These are phyloP conservation scores for Ceratobasidium sp. DNA, from an alignment of 1,284 basidiomycete genomes.

Conservation along the genomic window DNA sequence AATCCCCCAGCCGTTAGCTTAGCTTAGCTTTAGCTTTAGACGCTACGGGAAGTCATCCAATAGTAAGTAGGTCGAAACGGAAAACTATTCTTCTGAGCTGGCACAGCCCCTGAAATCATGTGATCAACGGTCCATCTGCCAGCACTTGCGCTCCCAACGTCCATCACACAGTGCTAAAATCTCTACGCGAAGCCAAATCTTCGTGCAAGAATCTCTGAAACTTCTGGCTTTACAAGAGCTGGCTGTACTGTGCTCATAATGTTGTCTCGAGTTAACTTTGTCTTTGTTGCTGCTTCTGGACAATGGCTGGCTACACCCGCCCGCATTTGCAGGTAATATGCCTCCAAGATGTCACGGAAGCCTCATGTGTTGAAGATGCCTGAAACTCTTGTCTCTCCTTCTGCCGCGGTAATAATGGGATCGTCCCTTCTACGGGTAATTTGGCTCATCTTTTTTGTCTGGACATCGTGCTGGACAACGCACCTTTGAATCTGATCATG, in stretches of 20 bases:
- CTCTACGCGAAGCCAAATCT: not conserved
- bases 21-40: too few species aligned
- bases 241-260: too few species aligned
- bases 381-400: not conserved
- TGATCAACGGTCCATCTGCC: not conserved
- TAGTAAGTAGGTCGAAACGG: too few species aligned
- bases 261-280: not conserved
- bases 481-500: too few species aligned
- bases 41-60: too few species aligned
- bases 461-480: too few species aligned
- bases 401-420: not conserved
- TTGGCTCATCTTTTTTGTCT: too few species aligned
- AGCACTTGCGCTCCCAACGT: not conserved
- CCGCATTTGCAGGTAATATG: not conserved
- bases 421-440: not conserved
- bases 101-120: not conserved
- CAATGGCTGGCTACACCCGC: not conserved
- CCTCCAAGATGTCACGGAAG: not conserved
- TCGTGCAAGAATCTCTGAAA: too few species aligned
- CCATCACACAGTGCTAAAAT: not conserved
- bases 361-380: not conserved
- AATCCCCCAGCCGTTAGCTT: too few species aligned
- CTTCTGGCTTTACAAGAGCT: too few species aligned
- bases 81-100: too few species aligned
- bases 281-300: not conserved